Evolutionary conservation across 805 yeast species (phyloP), one percentile per base, ranked within the genome.

Genomic region (Candida xyloterini): DNA sequence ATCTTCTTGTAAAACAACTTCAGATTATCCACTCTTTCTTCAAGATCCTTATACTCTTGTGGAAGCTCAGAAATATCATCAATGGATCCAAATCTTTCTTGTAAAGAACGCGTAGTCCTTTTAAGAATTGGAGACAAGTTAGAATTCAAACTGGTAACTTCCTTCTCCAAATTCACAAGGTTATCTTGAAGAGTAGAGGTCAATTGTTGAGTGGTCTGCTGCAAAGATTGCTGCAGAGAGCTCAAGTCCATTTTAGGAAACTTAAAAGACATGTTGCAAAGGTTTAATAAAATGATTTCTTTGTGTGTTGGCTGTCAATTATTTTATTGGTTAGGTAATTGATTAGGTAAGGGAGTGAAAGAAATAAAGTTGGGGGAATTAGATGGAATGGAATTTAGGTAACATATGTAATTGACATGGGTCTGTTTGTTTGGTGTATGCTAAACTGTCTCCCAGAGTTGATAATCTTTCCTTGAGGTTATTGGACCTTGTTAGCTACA

Each of bases 51-150:
- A 60, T 85, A 85, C 47, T 83, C 89, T 29, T 73, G 75, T 33
- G 95, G 95, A 36, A 85, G 70, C 58, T 83, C 87, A 41, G 84
- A 75, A 33, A 81, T 81, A 42, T 76, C 81, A 47, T 79, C 86
- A 40, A 79, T 72, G 26, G 78, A 69, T 25, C 84, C 82, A 44
- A 83, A 71, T 51, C 73, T 81, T 52, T 78, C 78, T 51, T 81
- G 79, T 15, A 82, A 66, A 35, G 78, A 69, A 52, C 79, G 70
- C 10, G 74, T 69, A 8, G 85, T 80, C 56, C 83, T 71, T 54
- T 75, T 67, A 28, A 84, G 68, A 46, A 78, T 69, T 33, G 85
- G 83, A 43, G 73, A 66, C 53, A 76, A 59, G 43, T 52, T 58
- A 16, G 56, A 50, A 40, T 65, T 64, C 35, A 63, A 48, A 21